A percentile compares a stretch with the other conserved stretches of the same genome.
phyloP scores from a whole-genome alignment of 345 rosid genomes.

The Iberis pinnata region DNA sequence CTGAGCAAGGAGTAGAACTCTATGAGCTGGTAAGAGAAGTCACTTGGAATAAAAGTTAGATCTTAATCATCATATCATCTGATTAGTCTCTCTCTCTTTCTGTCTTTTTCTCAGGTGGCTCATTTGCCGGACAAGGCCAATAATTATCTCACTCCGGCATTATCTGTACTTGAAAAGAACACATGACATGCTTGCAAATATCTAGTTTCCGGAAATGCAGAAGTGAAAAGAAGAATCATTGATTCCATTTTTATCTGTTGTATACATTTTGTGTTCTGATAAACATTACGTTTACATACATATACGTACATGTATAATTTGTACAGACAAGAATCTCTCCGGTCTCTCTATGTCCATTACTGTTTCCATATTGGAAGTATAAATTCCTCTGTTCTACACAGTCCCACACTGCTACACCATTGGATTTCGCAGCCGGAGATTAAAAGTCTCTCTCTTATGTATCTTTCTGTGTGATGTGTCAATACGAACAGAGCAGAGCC shows the following conservation, averaged over 20 bases:
- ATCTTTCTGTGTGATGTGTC: constrained; percentile 11
- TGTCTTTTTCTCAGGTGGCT: constrained; percentile 52
- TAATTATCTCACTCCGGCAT: constrained; percentile 87
- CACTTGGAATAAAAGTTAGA: not conserved
- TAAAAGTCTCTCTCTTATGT: not conserved
- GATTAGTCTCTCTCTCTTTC: constrained; percentile 10
- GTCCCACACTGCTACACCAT: constrained; percentile 8
- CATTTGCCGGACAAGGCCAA: constrained; percentile 97
- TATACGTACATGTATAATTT: constrained; percentile 25
- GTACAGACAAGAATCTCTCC: constrained; percentile 20
- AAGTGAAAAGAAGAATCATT: not conserved
- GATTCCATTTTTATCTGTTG: constrained; percentile 9
- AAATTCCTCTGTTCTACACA: constrained; percentile 25
- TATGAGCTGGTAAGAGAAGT: constrained; percentile 66
- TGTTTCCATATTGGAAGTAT: too few relatives aligned
- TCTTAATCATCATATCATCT: constrained; percentile 8
- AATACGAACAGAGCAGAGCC: constrained; percentile 27
- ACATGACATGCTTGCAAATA: constrained; percentile 33
- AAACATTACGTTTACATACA: not conserved
- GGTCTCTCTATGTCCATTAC: not conserved
- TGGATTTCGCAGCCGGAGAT: constrained; percentile 23
- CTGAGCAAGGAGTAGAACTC: constrained; percentile 82
- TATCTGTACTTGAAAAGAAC: constrained; percentile 81
- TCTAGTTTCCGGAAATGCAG: not conserved
- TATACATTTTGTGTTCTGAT: constrained; percentile 11